Base-by-base conservation (phyloP, 148 eudicot species). In the Chenopodium quinoa region DNA sequence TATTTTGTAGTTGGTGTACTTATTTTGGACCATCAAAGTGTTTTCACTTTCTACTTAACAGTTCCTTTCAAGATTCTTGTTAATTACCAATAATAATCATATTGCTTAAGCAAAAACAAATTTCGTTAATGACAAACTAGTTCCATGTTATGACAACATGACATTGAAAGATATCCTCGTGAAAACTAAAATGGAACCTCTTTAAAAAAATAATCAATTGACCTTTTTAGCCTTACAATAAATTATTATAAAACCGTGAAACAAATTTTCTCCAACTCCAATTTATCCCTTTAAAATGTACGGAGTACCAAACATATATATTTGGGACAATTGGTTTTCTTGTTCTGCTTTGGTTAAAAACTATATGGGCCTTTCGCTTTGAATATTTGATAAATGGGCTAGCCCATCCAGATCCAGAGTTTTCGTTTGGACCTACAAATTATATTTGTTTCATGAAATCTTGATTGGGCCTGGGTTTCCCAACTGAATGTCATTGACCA, bases 1-100 rank as follows among this genome's bases (percentile, higher is more conserved):
- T 10, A 47, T 23, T 16, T 48, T 9, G 56, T 40, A n/a, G 76
- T 73, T 73, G 56, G 60, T 74, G 63, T 27, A 52, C 62, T 52
- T 72, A n/a, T 32, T 70, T 70, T 13, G 73, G 47, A 40, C 50
- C 74, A 37, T 48, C 20, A 73, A 73, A 73, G 76, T 73, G 4
- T 47, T 73, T 46, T 46, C 29, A 73, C 76, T 73, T 73, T 47
- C 60, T 20, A 48, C 32, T 73, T 73, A 11, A 44, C 16, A 29
- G 17, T 60, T 20, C 17, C 70, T 76, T 76, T 62, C 20, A 60
- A 32, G 68, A 76, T 58, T 73, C 56, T 73, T 7, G 11, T 69
- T 40, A 19, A 22, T 71, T 7, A 17, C 62, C 16, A 1, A 19
- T 56, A 16, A 56, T 72, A 40, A 72, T 40, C 56, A 44, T 44